Evolutionary conservation across 345 rosid species (phyloP), one percentile per base, ranked within the genome.

Genomic region (Isatis tinctoria): DNA sequence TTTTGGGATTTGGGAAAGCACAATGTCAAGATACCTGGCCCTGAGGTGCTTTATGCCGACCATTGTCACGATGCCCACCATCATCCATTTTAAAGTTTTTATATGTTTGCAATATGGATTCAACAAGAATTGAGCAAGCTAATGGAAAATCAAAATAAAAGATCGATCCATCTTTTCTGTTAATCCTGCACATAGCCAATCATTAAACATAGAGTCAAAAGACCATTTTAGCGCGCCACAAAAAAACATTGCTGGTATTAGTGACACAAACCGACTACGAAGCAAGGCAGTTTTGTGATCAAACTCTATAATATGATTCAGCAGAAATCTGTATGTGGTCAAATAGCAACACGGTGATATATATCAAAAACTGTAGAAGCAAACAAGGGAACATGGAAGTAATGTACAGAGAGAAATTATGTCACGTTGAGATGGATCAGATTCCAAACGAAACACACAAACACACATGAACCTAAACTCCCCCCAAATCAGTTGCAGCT

Each of bases 1-100:
- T 20, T 60, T 72, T n/a, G 4, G 17, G 13, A 30, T 4, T 36
- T 24, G 54, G 54, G 62, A 8, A 32, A 48, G 41, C 8, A 32
- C 26, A 41, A 10, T 61, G 47, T 58, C 36, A 59, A 54, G 24
- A 11, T 91, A 92, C 99, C 97, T 96, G 98, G 53, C 96, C 85
- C 83, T 92, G 99, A 73, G 92, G 84, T 36, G 84, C 82, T 85
- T 89, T 96, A 74, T 80, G 88, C 70, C 97, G 85, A 74, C 98
- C 98, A 69, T 90, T 90, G 74, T 95, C 98, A 45, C 94, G 90
- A 83, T 92, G 96, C 74, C 92, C 93, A 39, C 90, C 85, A 74
- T 95, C 98, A 85, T 92, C 98, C 99, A 92, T 96, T 32, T 59
- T 28, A 45, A 68, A 54, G 3, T 18, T 26, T 3, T 17, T 47